Conservation (phyloP, 1,284 basidiomycete species). For the Cyathus olla region DNA sequence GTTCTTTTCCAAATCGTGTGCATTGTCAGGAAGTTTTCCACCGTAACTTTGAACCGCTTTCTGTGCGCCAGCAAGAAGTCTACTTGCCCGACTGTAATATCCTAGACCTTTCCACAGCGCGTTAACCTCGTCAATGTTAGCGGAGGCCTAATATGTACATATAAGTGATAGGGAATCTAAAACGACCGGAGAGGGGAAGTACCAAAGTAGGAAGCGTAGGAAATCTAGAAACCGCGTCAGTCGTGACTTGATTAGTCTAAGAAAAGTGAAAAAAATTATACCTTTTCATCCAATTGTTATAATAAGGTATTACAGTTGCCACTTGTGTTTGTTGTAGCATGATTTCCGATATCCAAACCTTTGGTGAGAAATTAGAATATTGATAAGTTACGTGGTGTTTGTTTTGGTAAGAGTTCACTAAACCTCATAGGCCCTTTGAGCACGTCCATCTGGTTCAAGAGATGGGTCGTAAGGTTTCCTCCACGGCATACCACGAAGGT, state of each 20-base stretch:
- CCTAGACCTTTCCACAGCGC: constrained; percentile 91
- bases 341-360: constrained; percentile 93
- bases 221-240: constrained; percentile 62
- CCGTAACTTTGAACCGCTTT: constrained; percentile 76
- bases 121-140: constrained; percentile 89
- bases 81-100: constrained; percentile 90
- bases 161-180: not conserved
- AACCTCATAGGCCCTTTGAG: constrained; percentile 87
- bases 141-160: constrained; percentile 58
- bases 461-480: constrained; percentile 73
- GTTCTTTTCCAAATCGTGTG: constrained; percentile 84
- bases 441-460: constrained; percentile 60
- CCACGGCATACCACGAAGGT: constrained; percentile 88
- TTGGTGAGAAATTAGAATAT: not conserved
- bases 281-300: constrained; percentile 87
- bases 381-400: too few species aligned
- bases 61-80: constrained; percentile 83
- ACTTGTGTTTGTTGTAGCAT: constrained; percentile 99
- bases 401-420: too few species aligned
- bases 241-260: too few species aligned
- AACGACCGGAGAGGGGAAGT: constrained; percentile 22
- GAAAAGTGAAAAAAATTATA: constrained; percentile 40
- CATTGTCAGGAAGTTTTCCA: constrained; percentile 84
- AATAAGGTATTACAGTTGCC: constrained; percentile 91
- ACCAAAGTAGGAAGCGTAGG: constrained; percentile 87